Base-by-base conservation (phyloP, 208 protist species). In the Trypanosoma mega region DNA sequence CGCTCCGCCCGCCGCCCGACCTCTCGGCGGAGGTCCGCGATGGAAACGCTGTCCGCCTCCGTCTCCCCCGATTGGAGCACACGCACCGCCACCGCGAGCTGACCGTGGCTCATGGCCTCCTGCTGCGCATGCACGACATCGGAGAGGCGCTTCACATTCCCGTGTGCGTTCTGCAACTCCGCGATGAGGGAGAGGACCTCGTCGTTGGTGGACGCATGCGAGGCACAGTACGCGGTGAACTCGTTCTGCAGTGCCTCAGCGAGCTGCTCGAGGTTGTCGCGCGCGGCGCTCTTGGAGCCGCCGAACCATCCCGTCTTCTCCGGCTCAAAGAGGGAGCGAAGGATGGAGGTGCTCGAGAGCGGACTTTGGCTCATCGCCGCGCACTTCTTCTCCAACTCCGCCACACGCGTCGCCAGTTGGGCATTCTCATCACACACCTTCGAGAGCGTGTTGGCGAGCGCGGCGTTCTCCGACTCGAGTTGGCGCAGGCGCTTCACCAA, bases 381-480 rank as follows among this genome's bases (percentile, higher is more conserved):
- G 37, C 76, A 60, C 63, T 87, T 91, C 53, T 72, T 57, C 45
- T 85, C 48, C 27, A 85, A 39, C 5, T 44, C 3, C 0, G 65
- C 47, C 4, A 92, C 46, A 37, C 77, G 56, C 6, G 23, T 46
- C 0, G 73, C 63, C 18, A 96, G 76, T n/a, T 53, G 61, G 0
- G 74, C 64, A 63, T 93, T 96, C 46, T 96, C 82, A n/a, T 92
- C 83, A 45, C 85, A 93, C 8, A 96, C 68, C 51, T 82, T 86
- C 6, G 78, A 61, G 20, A 96, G 74, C 4, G 77, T 63, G 30
- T 74, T 72, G 8, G 83, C 74, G 5, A 96, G 72, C 21, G 74
- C 61, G 11, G 57, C 37, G 51, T 80, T 83, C 51, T 96, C 83
- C 9, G 26, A 45, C 68, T 93, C 79, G 34, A 93, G 74, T 66